Evolutionary conservation across 164 flowering plant species (phyloP).

Genomic region (Magnolia officinalis): DNA sequence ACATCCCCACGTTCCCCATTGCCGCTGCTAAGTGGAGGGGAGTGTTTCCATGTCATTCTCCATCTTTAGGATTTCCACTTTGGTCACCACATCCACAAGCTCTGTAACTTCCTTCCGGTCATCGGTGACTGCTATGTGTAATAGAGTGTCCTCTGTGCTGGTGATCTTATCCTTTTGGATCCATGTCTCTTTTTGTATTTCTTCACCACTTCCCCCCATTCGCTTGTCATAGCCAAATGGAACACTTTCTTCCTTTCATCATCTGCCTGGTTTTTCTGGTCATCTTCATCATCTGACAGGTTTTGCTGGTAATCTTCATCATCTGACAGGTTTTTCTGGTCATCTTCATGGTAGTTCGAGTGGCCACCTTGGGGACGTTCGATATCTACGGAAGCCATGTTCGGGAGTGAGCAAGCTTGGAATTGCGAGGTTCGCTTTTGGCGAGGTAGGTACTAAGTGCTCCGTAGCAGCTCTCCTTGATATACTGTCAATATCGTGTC

Average conservation of each 20-base stretch:
- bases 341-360: too few species aligned
- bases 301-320: background rate
- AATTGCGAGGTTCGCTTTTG: too few species aligned
- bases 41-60: slow-evolving; percentile 22
- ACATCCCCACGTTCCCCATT: slow-evolving; percentile 20
- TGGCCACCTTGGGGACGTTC: too few species aligned
- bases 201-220: background rate
- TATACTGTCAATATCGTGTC: too few species aligned
- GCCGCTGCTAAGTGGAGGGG: slow-evolving; percentile 28
- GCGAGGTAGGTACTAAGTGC: too few species aligned
- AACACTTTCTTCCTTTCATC: background rate
- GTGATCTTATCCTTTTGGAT: background rate
- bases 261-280: background rate
- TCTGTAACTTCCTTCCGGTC: slow-evolving; percentile 10
- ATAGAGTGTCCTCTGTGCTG: slow-evolving; percentile 25
- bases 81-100: slow-evolving; percentile 7
- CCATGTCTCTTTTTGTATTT: background rate
- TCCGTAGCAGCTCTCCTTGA: too few species aligned
- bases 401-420: too few species aligned
- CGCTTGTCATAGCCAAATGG: background rate
- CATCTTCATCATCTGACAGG: too few species aligned
- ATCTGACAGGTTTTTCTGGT: background rate
- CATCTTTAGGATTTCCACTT: background rate
- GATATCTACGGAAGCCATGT: too few species aligned
- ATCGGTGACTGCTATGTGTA: slow-evolving; percentile 31